Evolutionary conservation across 257 asterid species (phyloP).

Genomic region (Solanum tarijense): DNA sequence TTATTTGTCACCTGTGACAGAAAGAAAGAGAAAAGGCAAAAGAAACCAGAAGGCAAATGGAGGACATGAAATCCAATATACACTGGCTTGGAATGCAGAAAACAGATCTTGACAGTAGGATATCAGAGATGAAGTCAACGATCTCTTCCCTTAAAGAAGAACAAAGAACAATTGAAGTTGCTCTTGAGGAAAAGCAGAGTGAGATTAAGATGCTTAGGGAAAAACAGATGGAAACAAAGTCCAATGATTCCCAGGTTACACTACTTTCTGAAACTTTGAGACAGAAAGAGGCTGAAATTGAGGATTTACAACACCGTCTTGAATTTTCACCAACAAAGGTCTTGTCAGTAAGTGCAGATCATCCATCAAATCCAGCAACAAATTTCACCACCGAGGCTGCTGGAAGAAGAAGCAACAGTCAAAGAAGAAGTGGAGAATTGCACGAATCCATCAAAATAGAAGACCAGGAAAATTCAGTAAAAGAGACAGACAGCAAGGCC

Average conservation of each 20-base stretch:
- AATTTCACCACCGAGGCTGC: constrained; percentile 6
- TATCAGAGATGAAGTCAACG: constrained; percentile 52
- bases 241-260: constrained; percentile 17
- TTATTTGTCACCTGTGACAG: constrained; percentile 16
- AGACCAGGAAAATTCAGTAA: neutral
- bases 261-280: constrained; percentile 19
- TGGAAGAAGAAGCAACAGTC: neutral
- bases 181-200: constrained; percentile 42
- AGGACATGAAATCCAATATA: constrained; percentile 44
- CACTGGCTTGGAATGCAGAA: constrained; percentile 36
- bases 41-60: constrained; percentile 36
- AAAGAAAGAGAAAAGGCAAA: constrained; percentile 38
- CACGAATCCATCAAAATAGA: neutral
- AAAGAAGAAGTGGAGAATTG: neutral
- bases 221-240: neutral
- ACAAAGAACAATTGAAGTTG: constrained; percentile 26
- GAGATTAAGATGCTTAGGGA: constrained; percentile 34
- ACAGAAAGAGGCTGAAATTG: constrained; percentile 31
- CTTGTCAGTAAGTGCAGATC: constrained; percentile 17
- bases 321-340: constrained; percentile 17
- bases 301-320: constrained; percentile 20
- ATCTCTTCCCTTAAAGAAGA: constrained; percentile 60
- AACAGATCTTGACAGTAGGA: constrained; percentile 23
- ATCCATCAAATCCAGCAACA: constrained; percentile 7
- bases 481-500: neutral